A percentile compares a stretch with the other conserved stretches of the same genome.
Evolutionary conservation across 176 grass and related monocot genomes (phyloP).

Genomic region (Lolium multiflorum): DNA sequence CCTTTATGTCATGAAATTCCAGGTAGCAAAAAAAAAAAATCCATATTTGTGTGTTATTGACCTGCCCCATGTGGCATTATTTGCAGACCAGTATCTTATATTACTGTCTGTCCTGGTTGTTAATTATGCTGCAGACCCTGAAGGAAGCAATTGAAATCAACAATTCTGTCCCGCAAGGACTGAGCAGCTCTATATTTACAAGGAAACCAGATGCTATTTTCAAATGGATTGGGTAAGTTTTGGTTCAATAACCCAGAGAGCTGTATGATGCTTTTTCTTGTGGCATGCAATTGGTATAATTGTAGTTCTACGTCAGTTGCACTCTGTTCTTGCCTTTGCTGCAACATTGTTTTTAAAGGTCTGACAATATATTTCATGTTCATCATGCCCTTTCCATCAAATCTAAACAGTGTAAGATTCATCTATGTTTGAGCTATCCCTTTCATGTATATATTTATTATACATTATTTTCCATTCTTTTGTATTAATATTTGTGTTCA

Average conservation of each 20-base stretch:
- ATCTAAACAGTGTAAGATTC: background rate
- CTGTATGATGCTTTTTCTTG: background rate
- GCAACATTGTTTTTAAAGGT: background rate
- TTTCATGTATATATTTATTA: background rate
- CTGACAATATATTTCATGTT: background rate
- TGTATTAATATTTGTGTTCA: background rate
- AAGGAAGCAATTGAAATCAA: slow-evolving; percentile 97
- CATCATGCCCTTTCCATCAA: background rate
- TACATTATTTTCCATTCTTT: background rate
- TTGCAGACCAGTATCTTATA: background rate
- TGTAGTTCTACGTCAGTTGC: background rate
- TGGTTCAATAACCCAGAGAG: background rate
- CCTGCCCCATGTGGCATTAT: slow-evolving; percentile 8
- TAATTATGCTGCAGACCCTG: slow-evolving; percentile 58
- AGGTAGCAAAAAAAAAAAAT: slow-evolving; percentile 51
- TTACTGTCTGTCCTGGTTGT: background rate
- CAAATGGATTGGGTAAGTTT: slow-evolving; percentile 97
- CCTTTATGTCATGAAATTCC: slow-evolving; percentile 98
- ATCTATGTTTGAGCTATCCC: background rate
- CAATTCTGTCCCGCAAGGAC: slow-evolving; percentile 94
- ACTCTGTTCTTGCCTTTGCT: slow-evolving; percentile 22
- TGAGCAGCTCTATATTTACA: slow-evolving; percentile 99
- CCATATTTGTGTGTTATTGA: slow-evolving; percentile 23
- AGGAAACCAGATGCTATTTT: slow-evolving; percentile 88
- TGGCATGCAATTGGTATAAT: background rate